phyloP scores from a whole-genome alignment of 345 rosid species.

The Eucalyptus marginata region DNA sequence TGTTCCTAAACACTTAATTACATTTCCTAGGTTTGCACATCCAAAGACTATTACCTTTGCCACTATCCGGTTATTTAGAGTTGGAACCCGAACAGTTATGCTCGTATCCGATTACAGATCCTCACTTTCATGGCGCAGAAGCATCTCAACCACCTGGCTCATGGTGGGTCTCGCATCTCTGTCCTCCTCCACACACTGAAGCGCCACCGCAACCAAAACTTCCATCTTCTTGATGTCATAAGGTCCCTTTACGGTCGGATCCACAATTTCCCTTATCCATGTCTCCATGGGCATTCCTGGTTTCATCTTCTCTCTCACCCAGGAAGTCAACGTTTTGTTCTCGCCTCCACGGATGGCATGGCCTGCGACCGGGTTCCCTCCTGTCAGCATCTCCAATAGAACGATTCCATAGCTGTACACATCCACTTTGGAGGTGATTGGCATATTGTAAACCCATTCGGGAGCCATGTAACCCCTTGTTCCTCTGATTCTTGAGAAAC shows the following conservation, averaged over 20 bases:
- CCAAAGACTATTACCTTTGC: not conserved
- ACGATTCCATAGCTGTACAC: constrained; percentile 29
- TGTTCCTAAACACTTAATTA: not conserved
- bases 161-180: constrained; percentile 9
- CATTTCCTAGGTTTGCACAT: not conserved
- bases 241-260: not conserved
- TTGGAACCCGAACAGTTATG: not conserved
- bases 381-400: not conserved
- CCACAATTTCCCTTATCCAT: not conserved
- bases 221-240: not conserved
- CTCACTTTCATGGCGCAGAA: not conserved
- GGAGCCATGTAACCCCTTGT: no score
- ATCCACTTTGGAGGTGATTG: no score
- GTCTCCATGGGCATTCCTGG: not conserved
- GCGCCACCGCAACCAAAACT: not conserved
- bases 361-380: not conserved
- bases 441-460: no score
- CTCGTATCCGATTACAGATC: not conserved
- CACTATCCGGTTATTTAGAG: not conserved
- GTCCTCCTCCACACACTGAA: constrained; percentile 11
- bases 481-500: no score
- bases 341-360: not conserved
- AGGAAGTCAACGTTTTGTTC: not conserved
- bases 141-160: constrained; percentile 13
- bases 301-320: not conserved